phyloP scores from a whole-genome alignment of 345 rosid species.

The Arabis alpina region DNA sequence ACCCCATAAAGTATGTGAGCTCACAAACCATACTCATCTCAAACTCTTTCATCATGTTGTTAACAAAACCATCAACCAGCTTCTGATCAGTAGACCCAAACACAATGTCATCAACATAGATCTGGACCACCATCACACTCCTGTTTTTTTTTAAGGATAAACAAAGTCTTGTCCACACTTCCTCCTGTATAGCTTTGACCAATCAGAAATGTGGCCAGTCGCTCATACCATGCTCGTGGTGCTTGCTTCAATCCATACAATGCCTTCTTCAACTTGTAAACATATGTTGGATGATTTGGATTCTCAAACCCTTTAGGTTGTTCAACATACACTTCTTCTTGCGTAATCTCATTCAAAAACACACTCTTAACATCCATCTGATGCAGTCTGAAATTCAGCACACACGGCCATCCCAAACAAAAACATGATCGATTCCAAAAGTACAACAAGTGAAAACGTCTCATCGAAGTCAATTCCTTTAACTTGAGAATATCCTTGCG shows the following conservation, averaged over 20 bases:
- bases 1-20: not conserved
- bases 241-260: no score
- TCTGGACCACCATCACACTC: not conserved
- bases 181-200: not conserved
- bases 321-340: no score
- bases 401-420: not conserved
- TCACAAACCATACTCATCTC: not conserved
- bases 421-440: not conserved
- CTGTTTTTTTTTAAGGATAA: not conserved
- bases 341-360: not conserved
- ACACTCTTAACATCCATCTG: not conserved
- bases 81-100: not conserved
- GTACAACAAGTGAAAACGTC: no score
- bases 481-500: no score
- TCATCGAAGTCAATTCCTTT: no score
- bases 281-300: no score
- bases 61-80: not conserved
- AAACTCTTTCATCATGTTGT: not conserved
- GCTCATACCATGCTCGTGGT: not conserved
- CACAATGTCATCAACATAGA: not conserved
- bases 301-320: no score
- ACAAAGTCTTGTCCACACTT: not conserved
- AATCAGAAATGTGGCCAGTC: not conserved
- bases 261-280: no score
- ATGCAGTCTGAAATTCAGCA: not conserved